Evolutionary conservation across 306 rosid genomes (phyloP).

Genomic region (Quercus parvula): DNA sequence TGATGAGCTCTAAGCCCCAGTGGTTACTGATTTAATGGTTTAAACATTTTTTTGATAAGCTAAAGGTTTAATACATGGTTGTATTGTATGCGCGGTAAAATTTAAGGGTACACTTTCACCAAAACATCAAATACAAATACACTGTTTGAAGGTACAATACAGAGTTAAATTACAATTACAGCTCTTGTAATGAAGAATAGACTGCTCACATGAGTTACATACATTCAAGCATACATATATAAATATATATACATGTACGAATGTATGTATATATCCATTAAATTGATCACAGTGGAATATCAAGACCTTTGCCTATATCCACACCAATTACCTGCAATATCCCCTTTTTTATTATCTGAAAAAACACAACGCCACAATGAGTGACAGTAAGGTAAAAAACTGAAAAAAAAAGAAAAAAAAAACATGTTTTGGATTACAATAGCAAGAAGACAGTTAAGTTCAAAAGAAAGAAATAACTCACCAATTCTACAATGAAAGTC

Average conservation of each 20-base stretch:
- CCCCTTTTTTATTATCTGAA: constrained; percentile 81
- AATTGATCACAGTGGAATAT: constrained; percentile 65
- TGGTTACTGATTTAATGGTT: background rate
- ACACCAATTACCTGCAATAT: constrained; percentile 84
- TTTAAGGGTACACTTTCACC: too few species aligned
- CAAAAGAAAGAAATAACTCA: constrained; percentile 24
- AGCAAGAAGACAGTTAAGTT: background rate
- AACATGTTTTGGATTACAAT: background rate
- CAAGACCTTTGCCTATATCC: constrained; percentile 90
- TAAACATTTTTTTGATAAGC: too few species aligned
- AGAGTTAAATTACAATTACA: background rate
- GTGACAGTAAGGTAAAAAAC: background rate
- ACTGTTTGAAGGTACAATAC: too few species aligned
- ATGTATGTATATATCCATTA: background rate
- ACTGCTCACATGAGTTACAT: background rate
- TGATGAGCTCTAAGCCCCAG: background rate
- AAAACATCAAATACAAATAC: background rate
- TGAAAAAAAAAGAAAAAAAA: background rate
- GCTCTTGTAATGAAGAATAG: background rate
- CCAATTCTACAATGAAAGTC: constrained; percentile 71
- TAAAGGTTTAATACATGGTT: too few species aligned
- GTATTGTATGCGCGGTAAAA: too few species aligned
- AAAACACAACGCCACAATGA: constrained; percentile 1
- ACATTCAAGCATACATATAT: background rate
- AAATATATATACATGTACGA: too few species aligned